Conservation (phyloP, 495 filamentous ascomycete species). For the Aspergillus haitiensis region DNA sequence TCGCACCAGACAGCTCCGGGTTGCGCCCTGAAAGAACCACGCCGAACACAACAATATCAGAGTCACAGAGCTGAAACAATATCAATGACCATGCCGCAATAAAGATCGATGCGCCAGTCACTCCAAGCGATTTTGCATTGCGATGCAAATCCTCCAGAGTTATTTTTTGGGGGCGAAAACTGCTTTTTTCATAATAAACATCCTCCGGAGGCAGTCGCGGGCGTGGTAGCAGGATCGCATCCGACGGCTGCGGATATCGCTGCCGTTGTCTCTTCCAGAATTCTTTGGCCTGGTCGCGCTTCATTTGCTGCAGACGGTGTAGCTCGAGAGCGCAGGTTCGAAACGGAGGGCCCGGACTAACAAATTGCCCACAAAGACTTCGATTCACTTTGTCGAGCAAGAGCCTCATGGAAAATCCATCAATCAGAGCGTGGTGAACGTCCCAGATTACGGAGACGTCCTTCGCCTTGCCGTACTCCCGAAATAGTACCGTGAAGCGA, state of each 20-base stretch:
- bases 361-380: neutral
- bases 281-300: neutral
- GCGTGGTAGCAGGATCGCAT: neutral
- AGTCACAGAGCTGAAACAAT: neutral
- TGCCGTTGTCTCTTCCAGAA: neutral
- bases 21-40: neutral
- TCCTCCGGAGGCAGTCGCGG: neutral
- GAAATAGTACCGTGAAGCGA: neutral
- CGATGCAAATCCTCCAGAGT: neutral
- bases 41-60: constrained; percentile 1
- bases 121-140: neutral
- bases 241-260: neutral
- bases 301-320: neutral
- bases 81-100: neutral
- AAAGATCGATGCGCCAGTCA: neutral
- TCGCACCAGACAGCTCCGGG: neutral
- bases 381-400: constrained; percentile 2
- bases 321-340: neutral
- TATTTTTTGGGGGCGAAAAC: neutral
- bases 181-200: neutral
- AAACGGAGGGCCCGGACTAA: neutral
- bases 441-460: neutral
- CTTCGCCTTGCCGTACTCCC: neutral
- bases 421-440: neutral
- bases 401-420: neutral